Conservation (phyloP, 1,284 basidiomycete genomes). For the Pseudozyma pruni region DNA sequence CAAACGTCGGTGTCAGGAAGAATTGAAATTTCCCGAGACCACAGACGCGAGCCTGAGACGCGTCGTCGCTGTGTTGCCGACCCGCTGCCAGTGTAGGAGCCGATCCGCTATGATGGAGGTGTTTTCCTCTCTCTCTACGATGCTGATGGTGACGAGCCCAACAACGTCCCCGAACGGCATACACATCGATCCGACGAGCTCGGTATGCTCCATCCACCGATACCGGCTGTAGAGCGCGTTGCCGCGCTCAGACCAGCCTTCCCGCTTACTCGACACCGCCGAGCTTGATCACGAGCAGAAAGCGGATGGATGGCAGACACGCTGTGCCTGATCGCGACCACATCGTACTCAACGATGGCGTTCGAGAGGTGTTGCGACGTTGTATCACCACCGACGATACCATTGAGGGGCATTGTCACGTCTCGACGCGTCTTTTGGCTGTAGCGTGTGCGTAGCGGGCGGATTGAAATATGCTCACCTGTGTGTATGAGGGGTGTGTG, state of each 20-base stretch:
- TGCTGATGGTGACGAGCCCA: conserved; percentile 25
- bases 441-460: conserved; percentile 12
- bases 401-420: conserved; percentile 29
- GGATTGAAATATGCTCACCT: conserved; percentile 46
- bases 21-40: conserved; percentile 17
- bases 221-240: neutral
- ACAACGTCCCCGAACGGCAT: neutral
- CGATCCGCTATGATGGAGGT: conserved; percentile 26
- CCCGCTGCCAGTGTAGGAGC: neutral
- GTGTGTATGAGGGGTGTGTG: conserved; percentile 28
- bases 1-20: conserved; percentile 13
- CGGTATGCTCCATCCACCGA: neutral
- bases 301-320: conserved; percentile 16
- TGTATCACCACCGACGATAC: conserved; percentile 13
- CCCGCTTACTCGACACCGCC: neutral
- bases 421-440: conserved; percentile 38
- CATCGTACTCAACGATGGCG: conserved; percentile 24
- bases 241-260: neutral
- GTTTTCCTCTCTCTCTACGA: neutral
- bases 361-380: conserved; percentile 15
- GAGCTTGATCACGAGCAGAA: neutral
- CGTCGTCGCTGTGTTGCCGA: too few species aligned
- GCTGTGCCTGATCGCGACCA: conserved; percentile 34
- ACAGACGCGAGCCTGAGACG: conserved; percentile 27
- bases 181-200: neutral